Conservation (phyloP, 2,329 filamentous ascomycete species). For the Talaromyces sp. region DNA sequence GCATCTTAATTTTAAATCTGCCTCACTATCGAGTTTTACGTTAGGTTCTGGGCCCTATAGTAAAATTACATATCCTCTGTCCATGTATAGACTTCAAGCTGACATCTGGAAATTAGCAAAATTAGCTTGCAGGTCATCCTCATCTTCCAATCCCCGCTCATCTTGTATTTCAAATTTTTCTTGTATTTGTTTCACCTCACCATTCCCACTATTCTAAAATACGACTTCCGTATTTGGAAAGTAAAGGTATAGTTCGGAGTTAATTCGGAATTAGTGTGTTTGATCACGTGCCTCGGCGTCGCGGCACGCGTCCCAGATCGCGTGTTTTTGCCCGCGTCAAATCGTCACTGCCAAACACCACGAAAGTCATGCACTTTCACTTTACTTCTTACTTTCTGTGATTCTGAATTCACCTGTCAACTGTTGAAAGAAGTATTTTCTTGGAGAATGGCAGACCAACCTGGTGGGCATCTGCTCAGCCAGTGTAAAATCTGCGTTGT, state of each 20-base stretch:
- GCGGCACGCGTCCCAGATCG: slow-evolving; percentile 13
- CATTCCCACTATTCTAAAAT: too few species aligned
- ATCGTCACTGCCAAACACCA: background rate
- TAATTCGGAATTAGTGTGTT: background rate
- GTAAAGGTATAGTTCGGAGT: background rate
- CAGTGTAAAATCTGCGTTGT: slow-evolving; percentile 43
- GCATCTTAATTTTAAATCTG: too few species aligned
- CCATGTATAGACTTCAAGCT: too few species aligned
- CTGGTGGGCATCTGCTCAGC: slow-evolving; percentile 33
- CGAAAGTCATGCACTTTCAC: background rate
- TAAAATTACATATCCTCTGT: too few species aligned
- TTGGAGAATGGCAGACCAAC: slow-evolving; percentile 2
- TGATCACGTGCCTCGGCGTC: slow-evolving; percentile 22
- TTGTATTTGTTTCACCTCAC: too few species aligned
- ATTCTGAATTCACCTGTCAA: background rate
- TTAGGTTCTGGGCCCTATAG: too few species aligned
- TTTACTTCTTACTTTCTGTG: background rate
- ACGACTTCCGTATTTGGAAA: too few species aligned
- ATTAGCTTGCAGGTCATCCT: too few species aligned
- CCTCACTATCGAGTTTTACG: too few species aligned
- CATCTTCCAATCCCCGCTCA: too few species aligned
- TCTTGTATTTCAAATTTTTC: too few species aligned
- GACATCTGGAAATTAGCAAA: too few species aligned
- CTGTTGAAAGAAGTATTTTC: background rate
- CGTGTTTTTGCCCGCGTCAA: slow-evolving; percentile 14